Conservation (phyloP, 768 basidiomycete species). For the Boletus tylopilopsis region DNA sequence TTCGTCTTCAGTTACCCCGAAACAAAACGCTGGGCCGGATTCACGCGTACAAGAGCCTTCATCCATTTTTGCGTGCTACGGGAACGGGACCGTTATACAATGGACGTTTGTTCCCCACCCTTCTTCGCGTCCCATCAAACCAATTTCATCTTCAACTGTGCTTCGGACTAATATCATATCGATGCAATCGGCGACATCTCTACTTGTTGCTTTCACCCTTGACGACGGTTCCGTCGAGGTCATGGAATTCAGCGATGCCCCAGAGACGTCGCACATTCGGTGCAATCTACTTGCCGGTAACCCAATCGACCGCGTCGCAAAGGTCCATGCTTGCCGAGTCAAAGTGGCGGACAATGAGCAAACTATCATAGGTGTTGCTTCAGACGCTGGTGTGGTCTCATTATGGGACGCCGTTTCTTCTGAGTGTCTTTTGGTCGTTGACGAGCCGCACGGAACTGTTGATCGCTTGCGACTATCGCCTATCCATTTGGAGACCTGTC, state of each 20-base stretch:
- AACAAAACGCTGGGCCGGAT: slow-evolving; percentile 17
- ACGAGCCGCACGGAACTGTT: slow-evolving; percentile 56
- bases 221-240: slow-evolving; percentile 68
- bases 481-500: slow-evolving; percentile 54
- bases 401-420: slow-evolving; percentile 71
- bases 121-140: slow-evolving; percentile 35
- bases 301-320: slow-evolving; percentile 48
- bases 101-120: slow-evolving; percentile 38
- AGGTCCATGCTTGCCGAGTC: slow-evolving; percentile 49
- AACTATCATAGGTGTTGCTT: slow-evolving; percentile 57
- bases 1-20: slow-evolving; percentile 4
- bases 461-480: slow-evolving; percentile 58
- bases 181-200: slow-evolving; percentile 42
- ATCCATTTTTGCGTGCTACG: slow-evolving; percentile 49
- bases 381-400: slow-evolving; percentile 65
- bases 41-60: slow-evolving; percentile 10
- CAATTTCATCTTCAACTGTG: slow-evolving; percentile 43
- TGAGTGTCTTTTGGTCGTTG: slow-evolving; percentile 59
- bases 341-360: slow-evolving; percentile 49
- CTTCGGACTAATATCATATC: slow-evolving; percentile 47
- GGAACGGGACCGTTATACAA: slow-evolving; percentile 53
- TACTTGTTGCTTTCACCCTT: slow-evolving; percentile 56
- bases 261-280: slow-evolving; percentile 39
- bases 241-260: slow-evolving; percentile 45
- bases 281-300: slow-evolving; percentile 59